Percentiles rank a stretch among this genome's conserved stretches.
These are phyloP conservation scores for Aspergillus sp. DNA, from an alignment of 2,329 filamentous ascomycete species.

Conservation along the genomic window DNA sequence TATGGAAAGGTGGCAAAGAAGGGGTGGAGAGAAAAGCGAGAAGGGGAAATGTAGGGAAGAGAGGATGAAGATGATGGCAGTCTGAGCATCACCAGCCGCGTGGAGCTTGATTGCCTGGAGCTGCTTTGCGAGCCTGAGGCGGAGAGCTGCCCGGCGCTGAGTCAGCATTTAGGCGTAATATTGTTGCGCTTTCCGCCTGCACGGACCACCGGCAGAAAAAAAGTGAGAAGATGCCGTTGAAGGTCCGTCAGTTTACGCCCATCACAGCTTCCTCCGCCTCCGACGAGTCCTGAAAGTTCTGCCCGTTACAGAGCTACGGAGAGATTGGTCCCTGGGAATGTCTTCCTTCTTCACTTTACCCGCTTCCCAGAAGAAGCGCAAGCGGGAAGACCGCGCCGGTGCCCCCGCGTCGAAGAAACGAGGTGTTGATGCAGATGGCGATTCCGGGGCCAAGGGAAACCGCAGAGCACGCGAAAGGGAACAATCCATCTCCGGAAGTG, in stretches of 20 bases:
- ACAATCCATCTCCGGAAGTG: slow-evolving; percentile 85
- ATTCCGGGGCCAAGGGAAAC: slow-evolving; percentile 37
- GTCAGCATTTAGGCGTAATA: slow-evolving; percentile 33
- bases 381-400: slow-evolving; percentile 58
- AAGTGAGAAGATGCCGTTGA: slow-evolving; percentile 21
- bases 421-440: slow-evolving; percentile 37
- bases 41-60: slow-evolving; percentile 17
- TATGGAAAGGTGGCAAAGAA: not conserved
- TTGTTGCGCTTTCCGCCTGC: slow-evolving; percentile 27
- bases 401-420: slow-evolving; percentile 47
- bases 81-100: slow-evolving; percentile 30
- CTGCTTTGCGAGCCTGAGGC: slow-evolving; percentile 24
- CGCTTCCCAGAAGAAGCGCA: slow-evolving; percentile 85
- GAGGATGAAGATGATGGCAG: slow-evolving; percentile 20
- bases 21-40: slow-evolving; percentile 12
- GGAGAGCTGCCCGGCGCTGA: slow-evolving; percentile 33
- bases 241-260: not conserved
- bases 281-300: not conserved
- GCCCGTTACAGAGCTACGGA: not conserved
- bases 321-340: slow-evolving; percentile 52
- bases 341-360: slow-evolving; percentile 95
- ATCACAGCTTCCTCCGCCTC: not conserved
- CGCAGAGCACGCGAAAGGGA: slow-evolving; percentile 55
- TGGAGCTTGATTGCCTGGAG: slow-evolving; percentile 44
- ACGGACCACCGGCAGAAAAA: slow-evolving; percentile 38